Evolutionary conservation across 805 yeast genomes (phyloP).

Genomic region (Scheffersomyces amazonensis): DNA sequence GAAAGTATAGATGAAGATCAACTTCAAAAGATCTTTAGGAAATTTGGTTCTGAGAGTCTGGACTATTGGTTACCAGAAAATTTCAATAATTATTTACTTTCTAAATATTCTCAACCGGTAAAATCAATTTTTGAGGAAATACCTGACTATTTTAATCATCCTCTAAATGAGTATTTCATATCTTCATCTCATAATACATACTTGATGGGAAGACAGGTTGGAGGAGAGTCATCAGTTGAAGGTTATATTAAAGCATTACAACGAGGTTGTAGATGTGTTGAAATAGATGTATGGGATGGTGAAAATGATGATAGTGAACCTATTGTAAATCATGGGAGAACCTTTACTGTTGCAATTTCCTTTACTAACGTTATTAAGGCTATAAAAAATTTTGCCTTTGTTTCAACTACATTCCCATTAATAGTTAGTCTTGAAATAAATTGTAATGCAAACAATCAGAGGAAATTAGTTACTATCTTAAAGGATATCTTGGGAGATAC

Average conservation of each 20-base stretch:
- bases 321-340: constrained; percentile 84
- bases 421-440: constrained; percentile 83
- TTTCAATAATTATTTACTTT: constrained; percentile 34
- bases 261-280: constrained; percentile 92
- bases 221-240: constrained; percentile 83
- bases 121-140: constrained; percentile 5
- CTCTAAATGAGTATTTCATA: constrained; percentile 81
- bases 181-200: constrained; percentile 96
- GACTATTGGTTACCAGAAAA: constrained; percentile 21
- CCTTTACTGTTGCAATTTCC: constrained; percentile 73
- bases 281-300: constrained; percentile 91
- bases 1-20: constrained; percentile 34
- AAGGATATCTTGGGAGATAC: constrained; percentile 57
- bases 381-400: constrained; percentile 81
- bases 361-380: constrained; percentile 68
- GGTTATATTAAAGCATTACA: constrained; percentile 85
- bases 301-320: constrained; percentile 52
- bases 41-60: constrained; percentile 18
- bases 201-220: constrained; percentile 81
- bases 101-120: constrained; percentile 22
- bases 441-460: constrained; percentile 69
- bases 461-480: constrained; percentile 51
- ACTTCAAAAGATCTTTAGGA: constrained; percentile 25
- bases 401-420: constrained; percentile 82
- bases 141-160: constrained; percentile 35